Base-by-base conservation (phyloP, 2,329 filamentous ascomycete genomes). In the Apiospora rasikravindrae region DNA sequence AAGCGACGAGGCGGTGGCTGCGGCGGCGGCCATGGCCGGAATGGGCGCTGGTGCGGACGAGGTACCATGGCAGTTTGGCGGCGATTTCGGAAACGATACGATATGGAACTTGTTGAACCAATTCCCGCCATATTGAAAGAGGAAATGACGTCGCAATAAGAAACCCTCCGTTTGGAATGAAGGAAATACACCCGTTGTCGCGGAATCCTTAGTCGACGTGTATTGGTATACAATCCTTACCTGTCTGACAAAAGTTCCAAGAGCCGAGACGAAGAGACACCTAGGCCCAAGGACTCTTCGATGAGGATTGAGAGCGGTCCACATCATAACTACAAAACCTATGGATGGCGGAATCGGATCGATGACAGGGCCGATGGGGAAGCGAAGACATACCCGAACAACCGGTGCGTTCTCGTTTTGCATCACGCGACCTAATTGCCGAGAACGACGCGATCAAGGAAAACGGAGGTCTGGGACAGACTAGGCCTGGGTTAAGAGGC, bases 71-170 rank as follows among this genome's bases (percentile, higher is more conserved):
- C 84, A 87, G 73, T 90, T 90, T 80, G 87, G 85, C 33, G 88
- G 88, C 1, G 87, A 85, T 71, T 88, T 89, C 79, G 84, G 84
- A 2, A 83, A 84, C 67, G 87, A 89, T 75, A 89, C 87, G 64
- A 84, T 90, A 71, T 89, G 88, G 88, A 86, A 85, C 49, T 79
- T 89, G 72, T 77, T 90, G 75, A 90, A 90, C 76, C 86, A 84
- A 74, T 85, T 85, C 74, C 82, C 83, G 47, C 81, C 80, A 67
- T 70, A 77, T 70, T 75, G 70, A 69, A 8, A 6, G 51, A n/a
- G 26, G 29, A 19, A 22, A 2, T 4, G 19, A 40, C 33, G 22
- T 19, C 1, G 2, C 57, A 40, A 4, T 10, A 6, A 10, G 33
- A 37, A 37, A 13, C 33, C 29, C 40, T n/a, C 4, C 10, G 7